These are phyloP conservation scores for Fusarium sp. DNA, from an alignment of 2,329 filamentous ascomycete species.

Conservation along the genomic window DNA sequence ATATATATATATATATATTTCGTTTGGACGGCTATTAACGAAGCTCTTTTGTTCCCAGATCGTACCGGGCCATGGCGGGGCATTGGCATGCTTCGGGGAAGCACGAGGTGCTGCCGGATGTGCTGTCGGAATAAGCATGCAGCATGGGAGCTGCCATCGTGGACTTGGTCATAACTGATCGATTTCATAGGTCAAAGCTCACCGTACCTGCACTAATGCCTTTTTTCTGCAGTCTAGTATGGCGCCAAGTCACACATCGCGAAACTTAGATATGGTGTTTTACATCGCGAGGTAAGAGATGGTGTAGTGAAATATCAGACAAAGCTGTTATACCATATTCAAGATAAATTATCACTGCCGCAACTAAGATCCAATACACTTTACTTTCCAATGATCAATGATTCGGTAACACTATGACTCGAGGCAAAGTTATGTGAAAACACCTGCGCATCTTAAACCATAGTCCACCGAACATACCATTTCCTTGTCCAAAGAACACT, in stretches of 20 bases:
- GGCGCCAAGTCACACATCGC: constrained; percentile 14
- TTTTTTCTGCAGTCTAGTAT: constrained; percentile 29
- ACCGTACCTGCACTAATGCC: constrained; percentile 38
- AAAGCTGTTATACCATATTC: not conserved
- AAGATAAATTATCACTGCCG: not conserved
- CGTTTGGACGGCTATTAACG: not conserved
- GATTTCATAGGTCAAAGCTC: constrained; percentile 21
- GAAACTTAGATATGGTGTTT: not conserved
- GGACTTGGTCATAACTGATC: constrained; percentile 13
- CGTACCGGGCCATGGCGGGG: constrained; percentile 32
- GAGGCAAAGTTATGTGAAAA: not conserved
- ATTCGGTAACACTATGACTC: no score
- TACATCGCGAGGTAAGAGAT: not conserved
- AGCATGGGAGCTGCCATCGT: constrained; percentile 30
- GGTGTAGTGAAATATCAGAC: not conserved
- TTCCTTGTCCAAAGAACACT: no score
- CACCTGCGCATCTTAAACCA: not conserved
- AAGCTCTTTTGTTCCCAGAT: constrained; percentile 11
- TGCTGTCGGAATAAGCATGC: constrained; percentile 36
- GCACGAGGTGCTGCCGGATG: constrained; percentile 37
- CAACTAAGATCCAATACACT: not conserved
- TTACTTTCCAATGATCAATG: not conserved
- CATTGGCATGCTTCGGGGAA: constrained; percentile 36
- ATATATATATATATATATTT: no score
- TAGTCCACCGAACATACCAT: not conserved